These are phyloP conservation scores for Cucurbita maxima DNA, from an alignment of 306 rosid species.

Conservation along the genomic window DNA sequence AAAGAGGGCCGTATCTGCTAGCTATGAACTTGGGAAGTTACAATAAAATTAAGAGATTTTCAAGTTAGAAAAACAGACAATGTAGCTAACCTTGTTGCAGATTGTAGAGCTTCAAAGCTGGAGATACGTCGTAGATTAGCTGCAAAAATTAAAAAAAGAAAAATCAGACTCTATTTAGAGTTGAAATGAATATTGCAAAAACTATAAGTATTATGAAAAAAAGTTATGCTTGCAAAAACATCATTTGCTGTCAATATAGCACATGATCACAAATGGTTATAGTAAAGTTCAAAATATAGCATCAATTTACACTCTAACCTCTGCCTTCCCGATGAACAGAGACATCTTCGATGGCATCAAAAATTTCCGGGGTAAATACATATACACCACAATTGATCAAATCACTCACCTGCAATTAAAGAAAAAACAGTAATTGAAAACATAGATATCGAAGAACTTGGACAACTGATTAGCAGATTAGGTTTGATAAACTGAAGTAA, in stretches of 20 bases:
- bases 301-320: slow-evolving; percentile 23
- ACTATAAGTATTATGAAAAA: neutral
- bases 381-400: slow-evolving; percentile 84
- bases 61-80: neutral
- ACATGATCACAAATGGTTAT: neutral
- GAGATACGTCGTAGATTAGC: slow-evolving; percentile 62
- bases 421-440: slow-evolving; percentile 7
- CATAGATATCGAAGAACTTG: neutral
- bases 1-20: too few relatives aligned
- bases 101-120: slow-evolving; percentile 83
- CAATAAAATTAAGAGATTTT: neutral
- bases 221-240: neutral
- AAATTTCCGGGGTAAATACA: slow-evolving; percentile 59
- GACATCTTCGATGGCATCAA: slow-evolving; percentile 47
- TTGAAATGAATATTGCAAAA: neutral
- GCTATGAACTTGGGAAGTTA: too few relatives aligned
- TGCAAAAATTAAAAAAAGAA: slow-evolving; percentile 21
- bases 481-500: neutral
- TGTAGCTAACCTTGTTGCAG: slow-evolving; percentile 48
- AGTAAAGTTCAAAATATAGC: neutral
- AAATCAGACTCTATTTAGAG: neutral
- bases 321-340: slow-evolving; percentile 56
- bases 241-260: neutral
- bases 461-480: neutral
- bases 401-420: slow-evolving; percentile 53